Percentiles rank a stretch among this genome's conserved stretches.
Evolutionary conservation across 2,329 filamentous ascomycete species (phyloP).

Genomic region (Metarhizium rileyi): DNA sequence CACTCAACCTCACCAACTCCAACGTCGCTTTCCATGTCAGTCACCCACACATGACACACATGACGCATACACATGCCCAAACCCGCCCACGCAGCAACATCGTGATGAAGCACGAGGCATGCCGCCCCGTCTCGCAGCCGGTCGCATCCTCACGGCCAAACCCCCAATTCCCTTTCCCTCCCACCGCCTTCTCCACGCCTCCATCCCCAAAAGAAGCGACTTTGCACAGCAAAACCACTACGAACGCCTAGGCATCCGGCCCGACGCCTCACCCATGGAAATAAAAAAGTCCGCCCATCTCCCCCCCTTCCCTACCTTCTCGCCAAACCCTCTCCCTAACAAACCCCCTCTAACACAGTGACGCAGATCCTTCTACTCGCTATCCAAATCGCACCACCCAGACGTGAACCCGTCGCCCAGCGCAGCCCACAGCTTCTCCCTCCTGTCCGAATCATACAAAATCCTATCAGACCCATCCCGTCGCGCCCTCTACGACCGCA

Average conservation of each 20-base stretch:
- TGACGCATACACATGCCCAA: constrained; percentile 19
- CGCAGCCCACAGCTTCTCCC: constrained; percentile 68
- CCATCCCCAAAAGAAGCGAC: constrained; percentile 16
- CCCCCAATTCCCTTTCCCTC: constrained; percentile 4
- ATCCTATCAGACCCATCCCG: constrained; percentile 63
- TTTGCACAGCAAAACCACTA: constrained; percentile 56
- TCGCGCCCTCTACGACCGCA: constrained; percentile 72
- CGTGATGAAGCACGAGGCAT: constrained; percentile 49
- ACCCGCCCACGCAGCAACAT: constrained; percentile 10
- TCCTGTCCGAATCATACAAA: constrained; percentile 75
- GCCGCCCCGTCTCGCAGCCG: constrained; percentile 29
- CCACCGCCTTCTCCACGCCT: constrained; percentile 16
- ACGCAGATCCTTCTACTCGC: constrained; percentile 67
- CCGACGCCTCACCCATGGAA: constrained; percentile 59
- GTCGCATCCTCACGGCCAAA: neutral
- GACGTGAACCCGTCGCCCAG: constrained; percentile 70
- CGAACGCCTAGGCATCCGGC: constrained; percentile 64
- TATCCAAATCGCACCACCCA: constrained; percentile 88
- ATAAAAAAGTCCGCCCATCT: constrained; percentile 65
- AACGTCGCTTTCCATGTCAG: constrained; percentile 9
- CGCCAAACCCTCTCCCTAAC: no score
- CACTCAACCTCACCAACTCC: neutral
- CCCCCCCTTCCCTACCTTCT: neutral
- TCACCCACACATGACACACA: constrained; percentile 1
- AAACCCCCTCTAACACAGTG: neutral